A percentile compares a stretch with the other conserved stretches of the same genome.
These are phyloP conservation scores for Westerdykella ornata DNA, from an alignment of 2,329 filamentous ascomycete genomes.

Conservation along the genomic window DNA sequence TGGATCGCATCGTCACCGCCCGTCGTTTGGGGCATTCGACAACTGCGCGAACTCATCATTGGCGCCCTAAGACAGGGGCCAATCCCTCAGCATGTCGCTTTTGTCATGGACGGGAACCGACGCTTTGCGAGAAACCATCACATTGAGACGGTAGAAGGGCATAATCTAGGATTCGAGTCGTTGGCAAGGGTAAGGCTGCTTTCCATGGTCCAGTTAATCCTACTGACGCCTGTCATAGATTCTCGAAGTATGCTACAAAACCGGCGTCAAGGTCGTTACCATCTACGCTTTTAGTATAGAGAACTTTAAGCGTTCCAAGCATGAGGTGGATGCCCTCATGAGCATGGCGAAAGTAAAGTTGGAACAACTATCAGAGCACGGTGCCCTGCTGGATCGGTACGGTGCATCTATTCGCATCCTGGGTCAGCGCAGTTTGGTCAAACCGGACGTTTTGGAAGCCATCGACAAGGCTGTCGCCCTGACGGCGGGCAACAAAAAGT, in stretches of 20 bases:
- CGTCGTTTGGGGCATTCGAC: slow-evolving; percentile 77
- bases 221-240: slow-evolving; percentile 46
- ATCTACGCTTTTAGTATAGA: slow-evolving; percentile 99
- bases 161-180: slow-evolving; percentile 92
- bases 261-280: slow-evolving; percentile 90
- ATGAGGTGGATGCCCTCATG: slow-evolving; percentile 96
- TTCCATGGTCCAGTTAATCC: slow-evolving; percentile 3
- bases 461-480: slow-evolving; percentile 80
- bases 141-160: slow-evolving; percentile 94
- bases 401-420: slow-evolving; percentile 80
- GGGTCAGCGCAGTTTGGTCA: slow-evolving; percentile 76
- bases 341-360: slow-evolving; percentile 95
- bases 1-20: slow-evolving; percentile 87
- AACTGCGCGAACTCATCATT: slow-evolving; percentile 77
- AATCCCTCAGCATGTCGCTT: slow-evolving; percentile 92
- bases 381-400: slow-evolving; percentile 86
- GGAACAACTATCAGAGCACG: slow-evolving; percentile 83
- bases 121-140: slow-evolving; percentile 84
- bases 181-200: slow-evolving; percentile 64
- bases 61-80: slow-evolving; percentile 83
- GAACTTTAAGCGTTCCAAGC: slow-evolving; percentile 95
- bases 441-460: slow-evolving; percentile 79
- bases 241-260: slow-evolving; percentile 96
- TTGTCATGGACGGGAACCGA: slow-evolving; percentile 98
- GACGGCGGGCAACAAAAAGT: slow-evolving; percentile 82